phyloP scores from a whole-genome alignment of 1,139 yeast genomes.

The Saccharomycopsis phalli region DNA sequence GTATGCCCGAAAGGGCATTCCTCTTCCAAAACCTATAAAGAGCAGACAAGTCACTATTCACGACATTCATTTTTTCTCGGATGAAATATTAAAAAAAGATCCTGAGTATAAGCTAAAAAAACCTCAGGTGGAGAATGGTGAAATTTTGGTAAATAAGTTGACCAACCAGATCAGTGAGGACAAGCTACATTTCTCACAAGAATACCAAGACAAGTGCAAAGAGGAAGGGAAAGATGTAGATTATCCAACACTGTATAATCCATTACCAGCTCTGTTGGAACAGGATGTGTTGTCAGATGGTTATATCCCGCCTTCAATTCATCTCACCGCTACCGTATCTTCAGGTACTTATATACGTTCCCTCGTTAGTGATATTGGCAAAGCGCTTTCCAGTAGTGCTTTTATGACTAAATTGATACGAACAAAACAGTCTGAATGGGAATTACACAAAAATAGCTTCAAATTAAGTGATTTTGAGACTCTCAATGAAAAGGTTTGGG shows the following conservation, averaged over 20 bases:
- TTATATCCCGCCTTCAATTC: conserved; percentile 54
- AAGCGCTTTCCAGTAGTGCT: conserved; percentile 71
- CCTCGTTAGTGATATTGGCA: conserved; percentile 79
- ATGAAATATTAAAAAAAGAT: conserved; percentile 43
- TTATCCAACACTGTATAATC: conserved; percentile 26
- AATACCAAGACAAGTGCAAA: conserved; percentile 36
- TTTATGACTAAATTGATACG: conserved; percentile 84
- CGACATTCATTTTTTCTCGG: conserved; percentile 42
- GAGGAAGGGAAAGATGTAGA: conserved; percentile 27
- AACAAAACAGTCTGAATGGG: conserved; percentile 75
- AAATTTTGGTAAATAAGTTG: conserved; percentile 29
- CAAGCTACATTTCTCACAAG: conserved; percentile 48
- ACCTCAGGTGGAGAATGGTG: conserved; percentile 42
- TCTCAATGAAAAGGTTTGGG: conserved; percentile 58
- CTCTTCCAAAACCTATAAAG: conserved; percentile 74
- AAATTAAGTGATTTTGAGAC: conserved; percentile 54
- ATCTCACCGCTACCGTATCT: conserved; percentile 70
- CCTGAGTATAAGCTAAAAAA: conserved; percentile 50
- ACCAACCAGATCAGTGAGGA: conserved; percentile 45
- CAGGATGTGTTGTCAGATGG: conserved; percentile 25
- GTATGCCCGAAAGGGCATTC: conserved; percentile 83
- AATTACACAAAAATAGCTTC: conserved; percentile 54
- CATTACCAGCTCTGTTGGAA: conserved; percentile 25
- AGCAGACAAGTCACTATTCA: conserved; percentile 62
- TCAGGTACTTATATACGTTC: conserved; percentile 96